A percentile compares a stretch with the other conserved stretches of the same genome.
These are phyloP conservation scores for Paratinospora sagittata DNA, from an alignment of 164 flowering plant genomes.

Conservation along the genomic window DNA sequence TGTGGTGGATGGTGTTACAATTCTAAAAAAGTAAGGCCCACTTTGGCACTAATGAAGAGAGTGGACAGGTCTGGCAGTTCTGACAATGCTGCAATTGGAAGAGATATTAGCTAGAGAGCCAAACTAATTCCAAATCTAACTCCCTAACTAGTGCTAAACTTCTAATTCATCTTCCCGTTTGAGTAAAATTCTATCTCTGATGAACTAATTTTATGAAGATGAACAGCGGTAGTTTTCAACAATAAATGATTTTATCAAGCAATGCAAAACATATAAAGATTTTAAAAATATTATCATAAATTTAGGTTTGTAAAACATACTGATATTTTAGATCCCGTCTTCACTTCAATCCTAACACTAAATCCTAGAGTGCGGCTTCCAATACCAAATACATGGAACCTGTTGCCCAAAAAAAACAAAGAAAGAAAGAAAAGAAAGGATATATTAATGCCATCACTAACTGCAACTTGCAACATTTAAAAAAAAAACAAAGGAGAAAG, in stretches of 20 bases:
- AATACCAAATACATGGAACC: slow-evolving; percentile 91
- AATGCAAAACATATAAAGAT: not conserved
- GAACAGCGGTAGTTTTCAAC: not conserved
- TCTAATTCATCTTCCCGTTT: not conserved
- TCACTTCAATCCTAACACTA: slow-evolving; percentile 67
- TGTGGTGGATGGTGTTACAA: too few species aligned
- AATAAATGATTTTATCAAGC: not conserved
- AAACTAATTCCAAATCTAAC: too few species aligned
- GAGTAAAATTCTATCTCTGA: not conserved
- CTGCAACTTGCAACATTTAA: not conserved
- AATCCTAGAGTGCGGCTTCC: slow-evolving; percentile 80
- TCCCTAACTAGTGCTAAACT: too few species aligned
- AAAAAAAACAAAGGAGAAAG: not conserved
- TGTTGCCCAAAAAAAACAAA: slow-evolving; percentile 12
- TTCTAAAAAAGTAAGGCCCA: too few species aligned
- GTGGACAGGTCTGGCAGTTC: too few species aligned
- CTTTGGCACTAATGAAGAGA: too few species aligned
- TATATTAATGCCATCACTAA: not conserved
- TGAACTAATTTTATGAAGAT: not conserved
- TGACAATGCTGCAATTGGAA: too few species aligned
- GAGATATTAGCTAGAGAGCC: too few species aligned
- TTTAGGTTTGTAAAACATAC: slow-evolving; percentile 38
- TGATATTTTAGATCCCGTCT: slow-evolving; percentile 57
- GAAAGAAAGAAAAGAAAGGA: not conserved
- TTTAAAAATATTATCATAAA: not conserved